phyloP scores from a whole-genome alignment of 768 basidiomycete species.

The Coprinopsis marcescibilis region DNA sequence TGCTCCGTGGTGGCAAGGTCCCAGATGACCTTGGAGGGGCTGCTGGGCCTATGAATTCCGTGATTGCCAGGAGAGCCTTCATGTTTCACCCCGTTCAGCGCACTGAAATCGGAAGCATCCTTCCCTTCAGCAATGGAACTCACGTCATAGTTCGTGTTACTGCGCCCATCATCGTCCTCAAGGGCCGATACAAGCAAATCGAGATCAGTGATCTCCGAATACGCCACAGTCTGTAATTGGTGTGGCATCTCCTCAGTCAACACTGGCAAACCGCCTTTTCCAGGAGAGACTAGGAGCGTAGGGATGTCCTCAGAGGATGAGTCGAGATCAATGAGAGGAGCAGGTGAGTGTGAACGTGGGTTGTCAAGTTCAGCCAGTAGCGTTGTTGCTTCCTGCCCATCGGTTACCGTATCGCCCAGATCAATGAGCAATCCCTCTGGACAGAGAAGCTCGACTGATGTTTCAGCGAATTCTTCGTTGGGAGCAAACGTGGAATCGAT shows the following conservation, averaged over 20 bases:
- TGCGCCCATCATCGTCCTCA: slow-evolving; percentile 33
- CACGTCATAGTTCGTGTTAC: slow-evolving; percentile 63
- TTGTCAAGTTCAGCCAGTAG: slow-evolving; percentile 15
- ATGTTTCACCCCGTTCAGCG: background rate
- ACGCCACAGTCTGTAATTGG: slow-evolving; percentile 7
- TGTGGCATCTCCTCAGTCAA: too few species aligned
- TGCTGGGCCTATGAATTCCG: slow-evolving; percentile 5
- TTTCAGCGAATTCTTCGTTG: slow-evolving; percentile 17
- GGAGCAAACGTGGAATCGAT: slow-evolving; percentile 32
- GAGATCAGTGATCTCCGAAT: slow-evolving; percentile 50
- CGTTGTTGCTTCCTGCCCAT: slow-evolving; percentile 17
- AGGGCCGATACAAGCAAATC: slow-evolving; percentile 55
- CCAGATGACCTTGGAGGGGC: background rate
- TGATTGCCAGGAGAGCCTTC: slow-evolving; percentile 2
- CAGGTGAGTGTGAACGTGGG: slow-evolving; percentile 2
- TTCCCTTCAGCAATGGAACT: slow-evolving; percentile 21
- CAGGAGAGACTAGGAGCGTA: background rate
- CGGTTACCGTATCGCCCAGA: slow-evolving; percentile 37
- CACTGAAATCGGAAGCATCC: background rate
- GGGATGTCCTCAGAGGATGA: slow-evolving; percentile 6
- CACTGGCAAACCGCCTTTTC: too few species aligned
- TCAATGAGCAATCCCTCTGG: slow-evolving; percentile 56
- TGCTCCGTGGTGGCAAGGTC: background rate
- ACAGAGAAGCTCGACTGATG: slow-evolving; percentile 15
- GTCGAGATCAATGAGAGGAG: slow-evolving; percentile 6